Base-by-base conservation (phyloP, 768 basidiomycete genomes). In the Rhodotorula kratochvilovae region DNA sequence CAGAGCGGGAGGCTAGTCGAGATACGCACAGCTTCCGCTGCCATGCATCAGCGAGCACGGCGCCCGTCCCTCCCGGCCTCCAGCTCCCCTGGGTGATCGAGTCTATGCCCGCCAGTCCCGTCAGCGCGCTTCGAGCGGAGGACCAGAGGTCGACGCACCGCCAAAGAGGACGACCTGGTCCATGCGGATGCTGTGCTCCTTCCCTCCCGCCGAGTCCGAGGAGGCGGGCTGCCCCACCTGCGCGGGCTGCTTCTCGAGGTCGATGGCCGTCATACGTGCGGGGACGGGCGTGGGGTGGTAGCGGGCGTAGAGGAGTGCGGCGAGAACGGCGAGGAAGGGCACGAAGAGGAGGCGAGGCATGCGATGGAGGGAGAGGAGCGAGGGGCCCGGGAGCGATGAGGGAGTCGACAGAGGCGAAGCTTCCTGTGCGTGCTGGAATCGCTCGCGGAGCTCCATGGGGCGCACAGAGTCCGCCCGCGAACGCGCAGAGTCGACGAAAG, bases 1-100 rank as follows among this genome's bases (percentile, higher is more conserved):
- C n/a, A n/a, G n/a, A n/a, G n/a, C n/a, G n/a, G n/a, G n/a, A n/a
- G n/a, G n/a, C n/a, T n/a, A n/a, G n/a, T n/a, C n/a, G n/a, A n/a
- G n/a, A n/a, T 19, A 62, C 68, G 51, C 29, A 75, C 74, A 72
- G 58, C 39, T 75, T 72, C 16, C 74, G n/a, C 62, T 75, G 74
- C 31, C 67, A 75, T 23, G 36, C 50, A 42, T 72, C 64, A 12
- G 68, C 66, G 36, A 75, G 54, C 16, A 42, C 50, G 0, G 74
- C 66, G 5, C 74, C 70, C 13, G 63, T 56, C 35, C 74, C 74
- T 13, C 66, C 68, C 1, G 61, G 46, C 21, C 62, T 48, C 74
- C 74, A 75, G 2, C 57, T 19, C 0, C 67, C 67, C 55, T 75
- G 74, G 11, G 74, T 75, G 51, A 75, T 75, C 35, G 74, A 75